Evolutionary conservation across 345 rosid species (phyloP), one percentile per base, ranked within the genome.

Genomic region (Corchorus olitorius): DNA sequence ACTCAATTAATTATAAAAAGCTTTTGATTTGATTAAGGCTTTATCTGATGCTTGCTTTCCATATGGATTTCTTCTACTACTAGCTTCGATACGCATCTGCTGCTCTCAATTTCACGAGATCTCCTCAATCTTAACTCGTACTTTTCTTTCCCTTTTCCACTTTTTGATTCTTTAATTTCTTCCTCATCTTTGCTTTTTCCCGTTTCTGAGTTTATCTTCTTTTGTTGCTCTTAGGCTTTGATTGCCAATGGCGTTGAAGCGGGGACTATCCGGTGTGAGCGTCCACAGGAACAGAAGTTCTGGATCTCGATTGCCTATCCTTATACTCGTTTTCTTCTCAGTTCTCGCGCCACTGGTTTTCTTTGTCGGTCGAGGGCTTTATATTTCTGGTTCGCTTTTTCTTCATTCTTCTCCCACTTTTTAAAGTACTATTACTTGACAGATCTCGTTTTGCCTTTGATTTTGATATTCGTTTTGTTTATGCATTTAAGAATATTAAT

Each of bases 361-460:
- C 97, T 90, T 88, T 62, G 82, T 88, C 71, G 91, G 94, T 70
- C 84, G 90, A 59, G 92, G 94, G 56, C 86, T 91, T n/a, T 82
- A 79, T 82, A 6, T 87, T 4, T 72, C 67, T 55, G 93, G 96
- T 91, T 68, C n/a, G 89, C 17, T 70, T 22, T 46, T 37, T 49
- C 8, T 33, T 53, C 13, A 2, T 70, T 35, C 17, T 17, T 14
- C 62, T 19, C 11, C 41, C 64, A 62, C 48, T 14, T 10, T 17
- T 41, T 19, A 54, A 37, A 37, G 37, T 13, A 49, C 17, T 14
- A 39, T 6, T 39, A n/a, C 13, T 80, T 27, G 5, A 5, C 76
- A 62, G 79, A 78, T 82, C 84, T 80, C 73, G 48, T 14, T 66
- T 39, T 46, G 46, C 20, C 11, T 19, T 41, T 70, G 14, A 19